Conservation (phyloP, 78 protist genomes). For the Dictyostelium citrinum region DNA sequence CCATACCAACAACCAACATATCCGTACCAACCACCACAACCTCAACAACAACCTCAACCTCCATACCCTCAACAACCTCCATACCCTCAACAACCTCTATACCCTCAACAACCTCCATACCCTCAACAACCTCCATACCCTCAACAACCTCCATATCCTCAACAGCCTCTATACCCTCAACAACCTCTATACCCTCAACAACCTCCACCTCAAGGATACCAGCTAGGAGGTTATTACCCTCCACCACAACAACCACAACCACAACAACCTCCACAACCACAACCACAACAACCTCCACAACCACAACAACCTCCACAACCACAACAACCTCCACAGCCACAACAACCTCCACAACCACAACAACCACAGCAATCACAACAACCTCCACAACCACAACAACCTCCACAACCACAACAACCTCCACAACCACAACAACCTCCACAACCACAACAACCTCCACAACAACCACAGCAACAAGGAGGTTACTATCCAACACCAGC, state of each 20-base stretch:
- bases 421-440: background rate
- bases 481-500: background rate
- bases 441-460: background rate
- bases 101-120: background rate
- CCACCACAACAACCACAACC: background rate
- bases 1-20: background rate
- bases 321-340: background rate
- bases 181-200: too few relatives aligned
- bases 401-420: background rate
- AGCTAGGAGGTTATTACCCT: background rate
- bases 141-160: background rate
- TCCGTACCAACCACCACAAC: background rate
- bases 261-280: background rate
- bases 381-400: background rate
- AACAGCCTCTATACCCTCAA: background rate
- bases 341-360: background rate
- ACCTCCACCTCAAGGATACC: background rate
- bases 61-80: background rate
- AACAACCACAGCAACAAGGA: background rate
- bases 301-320: background rate
- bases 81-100: too few relatives aligned
- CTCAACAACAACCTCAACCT: background rate
- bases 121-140: background rate
- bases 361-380: too few relatives aligned
- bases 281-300: too few relatives aligned